Base-by-base conservation (phyloP, 2,329 filamentous ascomycete species). In the Boeremia lycopersici region DNA sequence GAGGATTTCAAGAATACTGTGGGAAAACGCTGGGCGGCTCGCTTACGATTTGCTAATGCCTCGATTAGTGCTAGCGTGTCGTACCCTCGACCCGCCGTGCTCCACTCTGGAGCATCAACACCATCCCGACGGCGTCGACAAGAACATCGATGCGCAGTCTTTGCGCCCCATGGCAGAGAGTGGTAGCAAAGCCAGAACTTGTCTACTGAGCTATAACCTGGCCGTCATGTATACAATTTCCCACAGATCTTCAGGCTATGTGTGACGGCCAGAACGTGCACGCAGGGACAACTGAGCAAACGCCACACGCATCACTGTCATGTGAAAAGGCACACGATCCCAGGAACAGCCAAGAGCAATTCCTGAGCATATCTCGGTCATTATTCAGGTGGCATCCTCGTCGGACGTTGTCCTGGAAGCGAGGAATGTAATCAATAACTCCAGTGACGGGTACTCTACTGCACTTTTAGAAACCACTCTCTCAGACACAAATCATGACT, bases 341-440 rank as follows among this genome's bases (percentile, higher is more conserved):
- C 19, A 23, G 5, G 19, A 23, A 23, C 19, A 23, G 19, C 5
- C 19, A 23, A 23, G 19, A 23, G 5, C 5, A 3, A 23, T 5
- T 23, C 19, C 19, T 23, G 19, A 2, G 19, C 19, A 23, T 23
- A 23, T 29, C 2, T 10, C 25, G 25, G 6, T 30, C 28, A n/a
- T 2, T 19, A 6, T 15, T 13, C 34, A 11, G 4, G 4, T 33
- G 11, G 29, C 10, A 6, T 39, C 34, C 34, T 23, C 13, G 13
- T 7, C 11, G 11, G 34, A 6, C 11, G 47, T 55, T 50, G 52
- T 47, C 46, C 15, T 23, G 33, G 47, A 42, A 38, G 52, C 52
- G 36, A 50, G 47, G 46, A 55, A 55, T 46, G 52, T 30, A 39
- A 15, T 31, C 9, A 4, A 15, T 26, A 42, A 2, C 11, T 28